These are phyloP conservation scores for Lipomyces kockii DNA, from an alignment of 805 yeast species.

Conservation along the genomic window DNA sequence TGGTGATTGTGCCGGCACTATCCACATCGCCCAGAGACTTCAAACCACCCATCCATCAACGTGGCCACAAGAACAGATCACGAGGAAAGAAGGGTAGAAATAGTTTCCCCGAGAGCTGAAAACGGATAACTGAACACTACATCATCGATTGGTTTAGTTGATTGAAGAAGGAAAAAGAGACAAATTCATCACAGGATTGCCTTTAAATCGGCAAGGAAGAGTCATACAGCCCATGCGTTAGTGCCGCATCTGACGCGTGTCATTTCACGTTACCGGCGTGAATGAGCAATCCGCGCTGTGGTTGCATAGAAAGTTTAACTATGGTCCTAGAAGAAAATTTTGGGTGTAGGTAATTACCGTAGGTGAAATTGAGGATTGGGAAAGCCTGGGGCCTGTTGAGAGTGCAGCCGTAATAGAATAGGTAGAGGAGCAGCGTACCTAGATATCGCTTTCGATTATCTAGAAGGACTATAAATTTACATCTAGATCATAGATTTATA, in stretches of 20 bases:
- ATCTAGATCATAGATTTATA: not conserved
- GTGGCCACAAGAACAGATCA: not conserved
- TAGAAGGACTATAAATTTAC: not conserved
- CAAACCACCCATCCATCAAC: not conserved
- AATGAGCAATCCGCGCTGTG: not conserved
- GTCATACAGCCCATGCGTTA: not conserved
- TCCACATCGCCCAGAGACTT: constrained; percentile 40
- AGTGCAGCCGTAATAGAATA: not conserved
- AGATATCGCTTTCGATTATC: not conserved
- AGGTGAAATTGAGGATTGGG: not conserved
- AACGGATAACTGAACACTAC: constrained; percentile 34
- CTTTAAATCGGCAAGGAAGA: not conserved
- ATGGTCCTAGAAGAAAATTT: constrained; percentile 6
- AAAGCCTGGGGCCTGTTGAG: not conserved
- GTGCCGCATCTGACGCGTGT: not conserved
- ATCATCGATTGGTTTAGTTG: constrained; percentile 41
- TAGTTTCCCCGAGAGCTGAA: constrained; percentile 38
- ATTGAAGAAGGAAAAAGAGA: constrained; percentile 23
- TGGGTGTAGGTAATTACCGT: not conserved
- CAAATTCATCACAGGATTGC: not conserved
- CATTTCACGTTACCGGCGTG: not conserved
- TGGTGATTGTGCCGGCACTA: constrained; percentile 38
- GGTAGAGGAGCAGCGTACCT: not conserved
- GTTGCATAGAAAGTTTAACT: not conserved
- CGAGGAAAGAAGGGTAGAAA: not conserved